phyloP scores from a whole-genome alignment of 129 eudicot genomes.

The Flaveria brownii region DNA sequence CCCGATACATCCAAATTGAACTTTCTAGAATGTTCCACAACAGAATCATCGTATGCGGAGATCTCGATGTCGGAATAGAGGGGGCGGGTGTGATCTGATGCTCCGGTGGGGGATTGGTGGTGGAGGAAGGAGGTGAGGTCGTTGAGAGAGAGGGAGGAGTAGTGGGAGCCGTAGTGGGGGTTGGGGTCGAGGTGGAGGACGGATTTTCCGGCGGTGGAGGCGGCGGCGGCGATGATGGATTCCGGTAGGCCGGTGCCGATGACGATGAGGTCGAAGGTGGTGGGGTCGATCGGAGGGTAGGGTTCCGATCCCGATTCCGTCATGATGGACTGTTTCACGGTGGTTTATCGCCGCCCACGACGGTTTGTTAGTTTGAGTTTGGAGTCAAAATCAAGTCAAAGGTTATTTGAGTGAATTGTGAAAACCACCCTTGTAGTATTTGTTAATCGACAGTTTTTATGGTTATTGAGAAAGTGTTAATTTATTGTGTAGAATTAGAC shows the following conservation, averaged over 20 bases:
- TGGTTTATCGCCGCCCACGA: too few relatives aligned
- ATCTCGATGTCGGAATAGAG: slow-evolving; percentile 56
- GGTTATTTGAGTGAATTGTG: neutral
- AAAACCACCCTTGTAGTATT: too few relatives aligned
- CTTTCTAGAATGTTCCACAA: slow-evolving; percentile 40
- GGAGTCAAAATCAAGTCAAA: slow-evolving; percentile 5
- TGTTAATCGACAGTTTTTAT: too few relatives aligned
- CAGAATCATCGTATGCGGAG: slow-evolving; percentile 31
- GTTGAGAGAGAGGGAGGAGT: slow-evolving; percentile 66
- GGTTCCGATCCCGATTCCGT: slow-evolving; percentile 33
- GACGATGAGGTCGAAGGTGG: slow-evolving; percentile 77
- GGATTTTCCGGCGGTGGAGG: slow-evolving; percentile 73
- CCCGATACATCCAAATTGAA: slow-evolving; percentile 66
- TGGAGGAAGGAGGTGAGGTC: slow-evolving; percentile 59
- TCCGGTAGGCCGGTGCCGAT: slow-evolving; percentile 85
- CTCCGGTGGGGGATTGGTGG: slow-evolving; percentile 29
- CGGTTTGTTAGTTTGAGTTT: neutral
- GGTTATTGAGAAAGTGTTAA: too few relatives aligned
- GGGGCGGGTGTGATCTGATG: slow-evolving; percentile 38
- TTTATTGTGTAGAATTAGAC: too few relatives aligned
- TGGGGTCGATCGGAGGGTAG: slow-evolving; percentile 78
- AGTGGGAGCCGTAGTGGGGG: slow-evolving; percentile 80
- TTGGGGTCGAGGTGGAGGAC: slow-evolving; percentile 90
- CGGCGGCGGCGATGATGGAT: slow-evolving; percentile 80
- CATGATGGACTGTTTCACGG: slow-evolving; percentile 28